Evolutionary conservation across 2,329 filamentous ascomycete genomes (phyloP).

Genomic region (Trichoderma breve): DNA sequence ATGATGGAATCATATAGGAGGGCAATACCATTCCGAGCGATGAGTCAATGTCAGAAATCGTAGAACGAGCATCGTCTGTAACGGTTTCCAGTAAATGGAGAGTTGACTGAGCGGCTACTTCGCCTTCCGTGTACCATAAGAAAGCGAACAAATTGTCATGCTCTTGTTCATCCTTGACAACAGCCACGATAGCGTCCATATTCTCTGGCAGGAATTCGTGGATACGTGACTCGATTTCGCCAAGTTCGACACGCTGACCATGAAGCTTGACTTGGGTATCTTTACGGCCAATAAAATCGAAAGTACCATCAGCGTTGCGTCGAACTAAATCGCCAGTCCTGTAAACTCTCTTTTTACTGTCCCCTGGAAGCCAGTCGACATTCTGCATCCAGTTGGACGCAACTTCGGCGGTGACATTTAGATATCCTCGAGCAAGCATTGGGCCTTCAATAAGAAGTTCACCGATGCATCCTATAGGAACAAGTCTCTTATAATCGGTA

Average conservation of each 20-base stretch:
- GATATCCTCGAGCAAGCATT: conserved; percentile 25
- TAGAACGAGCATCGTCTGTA: conserved; percentile 1
- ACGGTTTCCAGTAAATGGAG: conserved; percentile 2
- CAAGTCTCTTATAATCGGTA: conserved; percentile 19
- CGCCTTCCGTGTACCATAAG: conserved; percentile 20
- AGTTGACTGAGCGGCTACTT: not conserved
- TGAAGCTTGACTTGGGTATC: conserved; percentile 20
- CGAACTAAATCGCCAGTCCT: conserved; percentile 19
- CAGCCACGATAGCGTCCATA: conserved; percentile 14
- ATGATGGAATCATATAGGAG: conserved; percentile 22
- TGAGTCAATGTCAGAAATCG: conserved; percentile 17
- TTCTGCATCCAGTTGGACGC: conserved; percentile 21
- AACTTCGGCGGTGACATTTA: conserved; percentile 20
- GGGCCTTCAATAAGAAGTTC: conserved; percentile 27
- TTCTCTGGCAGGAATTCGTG: conserved; percentile 11
- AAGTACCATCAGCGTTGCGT: conserved; percentile 19
- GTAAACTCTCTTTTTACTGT: conserved; percentile 5
- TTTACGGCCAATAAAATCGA: conserved; percentile 19
- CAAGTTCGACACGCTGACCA: conserved; percentile 19
- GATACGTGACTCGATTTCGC: conserved; percentile 18
- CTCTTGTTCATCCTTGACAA: conserved; percentile 18
- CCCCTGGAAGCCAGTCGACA: conserved; percentile 17
- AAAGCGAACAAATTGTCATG: conserved; percentile 17
- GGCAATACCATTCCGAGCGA: conserved; percentile 16
- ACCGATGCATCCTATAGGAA: conserved; percentile 23